Evolutionary conservation across 345 rosid genomes (phyloP).

Genomic region (Corchorus olitorius): DNA sequence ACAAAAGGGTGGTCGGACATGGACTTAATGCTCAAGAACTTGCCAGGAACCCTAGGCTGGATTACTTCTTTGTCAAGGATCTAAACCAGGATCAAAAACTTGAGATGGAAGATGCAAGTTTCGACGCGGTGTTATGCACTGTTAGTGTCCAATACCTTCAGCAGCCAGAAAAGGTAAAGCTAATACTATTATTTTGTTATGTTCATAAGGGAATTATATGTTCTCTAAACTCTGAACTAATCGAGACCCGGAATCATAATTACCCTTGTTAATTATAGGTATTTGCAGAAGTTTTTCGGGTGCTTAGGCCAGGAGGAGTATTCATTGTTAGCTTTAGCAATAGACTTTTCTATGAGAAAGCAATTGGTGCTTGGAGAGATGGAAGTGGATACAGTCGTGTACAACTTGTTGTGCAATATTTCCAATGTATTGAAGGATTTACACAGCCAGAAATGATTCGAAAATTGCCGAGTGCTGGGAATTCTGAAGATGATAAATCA

Average conservation of each 20-base stretch:
- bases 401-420: constrained; percentile 78
- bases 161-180: constrained; percentile 78
- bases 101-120: constrained; percentile 52
- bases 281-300: constrained; percentile 70
- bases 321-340: constrained; percentile 90
- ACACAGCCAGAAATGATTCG: constrained; percentile 66
- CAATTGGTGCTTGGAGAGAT: constrained; percentile 78
- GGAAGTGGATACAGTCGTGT: constrained; percentile 67
- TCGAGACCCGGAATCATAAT: background rate
- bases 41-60: constrained; percentile 65
- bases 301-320: constrained; percentile 78
- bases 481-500: constrained; percentile 35
- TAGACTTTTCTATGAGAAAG: constrained; percentile 89
- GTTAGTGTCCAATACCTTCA: constrained; percentile 90
- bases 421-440: constrained; percentile 75
- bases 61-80: constrained; percentile 66
- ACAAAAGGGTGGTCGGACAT: constrained; percentile 83
- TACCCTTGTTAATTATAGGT: constrained; percentile 37
- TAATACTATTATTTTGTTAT: background rate
- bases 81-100: constrained; percentile 59
- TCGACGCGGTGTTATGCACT: constrained; percentile 77
- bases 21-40: constrained; percentile 96
- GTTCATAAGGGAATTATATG: background rate
- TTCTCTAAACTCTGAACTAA: background rate
- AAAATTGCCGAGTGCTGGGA: constrained; percentile 38